Percentiles rank a stretch among this genome's conserved stretches.
Evolutionary conservation across 1,284 basidiomycete genomes (phyloP).

Genomic region (Prillingera fragicola): DNA sequence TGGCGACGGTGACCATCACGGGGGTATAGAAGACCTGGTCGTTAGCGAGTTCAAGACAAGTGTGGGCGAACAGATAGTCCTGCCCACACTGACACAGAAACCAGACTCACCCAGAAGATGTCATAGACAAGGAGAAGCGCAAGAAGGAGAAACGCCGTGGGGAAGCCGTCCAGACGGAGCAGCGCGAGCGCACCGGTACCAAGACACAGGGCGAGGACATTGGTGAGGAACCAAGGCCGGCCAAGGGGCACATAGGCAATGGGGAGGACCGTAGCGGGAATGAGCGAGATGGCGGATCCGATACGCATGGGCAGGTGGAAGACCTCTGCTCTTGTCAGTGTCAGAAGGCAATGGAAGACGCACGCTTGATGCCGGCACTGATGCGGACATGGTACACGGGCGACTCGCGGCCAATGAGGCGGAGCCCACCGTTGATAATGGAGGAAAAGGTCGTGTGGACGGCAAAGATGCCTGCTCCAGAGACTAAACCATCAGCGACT

Average conservation of each 20-base stretch:
- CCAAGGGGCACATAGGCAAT: conserved; percentile 59
- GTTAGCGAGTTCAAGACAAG: too few species aligned
- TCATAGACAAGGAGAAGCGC: conserved; percentile 81
- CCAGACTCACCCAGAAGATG: conserved; percentile 57
- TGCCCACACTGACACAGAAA: neutral
- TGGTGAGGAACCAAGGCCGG: conserved; percentile 67
- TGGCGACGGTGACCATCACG: conserved; percentile 84
- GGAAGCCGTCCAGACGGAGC: conserved; percentile 83
- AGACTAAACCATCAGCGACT: conserved; percentile 20
- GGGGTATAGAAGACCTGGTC: conserved; percentile 43
- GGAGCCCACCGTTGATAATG: conserved; percentile 25
- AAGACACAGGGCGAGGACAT: conserved; percentile 78
- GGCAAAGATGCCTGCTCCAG: conserved; percentile 41
- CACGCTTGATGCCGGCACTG: conserved; percentile 39
- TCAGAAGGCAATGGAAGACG: conserved; percentile 10
- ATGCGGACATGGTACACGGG: conserved; percentile 42
- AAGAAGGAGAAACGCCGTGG: conserved; percentile 77
- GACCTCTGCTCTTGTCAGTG: conserved; percentile 33
- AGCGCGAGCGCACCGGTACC: conserved; percentile 74
- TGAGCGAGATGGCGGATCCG: conserved; percentile 59
- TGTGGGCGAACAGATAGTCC: neutral
- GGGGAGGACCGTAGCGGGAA: conserved; percentile 62
- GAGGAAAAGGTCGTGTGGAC: conserved; percentile 41
- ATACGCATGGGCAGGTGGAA: conserved; percentile 45
- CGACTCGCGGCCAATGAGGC: conserved; percentile 18